Base-by-base conservation (phyloP, 1,284 basidiomycete genomes). In the Fomitopsis schrenkii region DNA sequence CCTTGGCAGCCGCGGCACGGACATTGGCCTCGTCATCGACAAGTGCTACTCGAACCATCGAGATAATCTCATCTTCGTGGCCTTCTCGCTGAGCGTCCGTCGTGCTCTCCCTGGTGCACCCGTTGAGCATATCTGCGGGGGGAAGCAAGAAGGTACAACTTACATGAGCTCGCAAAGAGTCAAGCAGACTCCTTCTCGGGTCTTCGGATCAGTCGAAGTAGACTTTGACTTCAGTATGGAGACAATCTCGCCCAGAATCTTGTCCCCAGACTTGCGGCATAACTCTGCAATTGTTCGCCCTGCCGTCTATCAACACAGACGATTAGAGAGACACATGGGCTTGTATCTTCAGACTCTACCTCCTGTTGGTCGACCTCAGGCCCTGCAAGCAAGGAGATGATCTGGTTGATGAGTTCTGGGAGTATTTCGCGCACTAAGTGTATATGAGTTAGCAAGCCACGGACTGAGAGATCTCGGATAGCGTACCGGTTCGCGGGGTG, bases 251-350 rank as follows among this genome's bases (percentile, higher is more conserved):
- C 86, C 88, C 57, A 99, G 74, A 62, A 98, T 90, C 63, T 91
- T 90, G 73, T 99, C 97, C 50, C 97, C 97, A 67, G 97, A 96
- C 77, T 98, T 99, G 75, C 92, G 90, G 73, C 94, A 97, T 1
- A 98, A 76, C 73, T 99, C 97, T 28, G 86, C 84, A 14, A 93
- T 84, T 3, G 94, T 97, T 48, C 94, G 83, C n/a, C 85, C 86
- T 19, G 93, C 93, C 40, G 90, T 96, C 93, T 94, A 61, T 10
- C 42, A 54, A 9, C 8, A 62, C 61, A 59, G 12, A 60, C 14
- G 1, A 48, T 40, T 6, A 44, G 40, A 22, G 5, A 19, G 15
- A 8, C 7, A 35, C 10, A 26, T 10, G 9, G 42, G 26, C 19
- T 26, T 53, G 14, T 4, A 19, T n/a, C 14, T 7, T 28, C n/a